Conservation (phyloP, 2,329 filamentous ascomycete species). For the Alternaria sp. region DNA sequence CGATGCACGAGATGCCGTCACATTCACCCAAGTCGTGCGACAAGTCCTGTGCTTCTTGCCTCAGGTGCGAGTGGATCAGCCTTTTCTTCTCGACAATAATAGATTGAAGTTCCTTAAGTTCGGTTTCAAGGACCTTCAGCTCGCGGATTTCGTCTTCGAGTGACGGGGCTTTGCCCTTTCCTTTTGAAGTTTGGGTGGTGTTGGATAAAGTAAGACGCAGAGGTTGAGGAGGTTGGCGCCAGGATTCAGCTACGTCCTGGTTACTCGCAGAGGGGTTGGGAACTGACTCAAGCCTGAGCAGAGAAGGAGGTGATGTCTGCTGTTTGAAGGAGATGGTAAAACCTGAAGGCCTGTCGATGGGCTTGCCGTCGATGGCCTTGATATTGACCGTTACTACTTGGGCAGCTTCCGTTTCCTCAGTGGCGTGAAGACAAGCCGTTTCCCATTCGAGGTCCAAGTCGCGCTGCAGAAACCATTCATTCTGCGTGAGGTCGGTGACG, state of each 20-base stretch:
- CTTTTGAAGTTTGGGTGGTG: conserved; percentile 9
- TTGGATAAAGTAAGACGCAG: conserved; percentile 41
- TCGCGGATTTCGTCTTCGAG: conserved; percentile 54
- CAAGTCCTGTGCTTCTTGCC: conserved; percentile 44
- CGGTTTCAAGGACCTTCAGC: conserved; percentile 51
- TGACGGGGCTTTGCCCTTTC: conserved; percentile 25
- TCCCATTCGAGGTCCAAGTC: conserved; percentile 52
- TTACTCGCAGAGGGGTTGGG: conserved; percentile 45
- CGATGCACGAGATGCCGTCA: conserved; percentile 54
- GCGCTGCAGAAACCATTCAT: conserved; percentile 47
- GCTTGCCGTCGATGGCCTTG: conserved; percentile 51
- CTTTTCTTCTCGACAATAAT: conserved; percentile 50
- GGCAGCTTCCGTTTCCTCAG: conserved; percentile 40
- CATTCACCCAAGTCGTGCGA: conserved; percentile 54
- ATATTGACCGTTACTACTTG: conserved; percentile 53
- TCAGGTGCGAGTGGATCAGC: conserved; percentile 43
- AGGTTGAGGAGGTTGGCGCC: conserved; percentile 49
- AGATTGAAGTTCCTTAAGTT: conserved; percentile 51
- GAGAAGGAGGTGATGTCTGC: conserved; percentile 45
- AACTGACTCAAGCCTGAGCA: conserved; percentile 47
- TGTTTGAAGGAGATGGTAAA: conserved; percentile 55
- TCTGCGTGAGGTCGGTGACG: conserved; percentile 41
- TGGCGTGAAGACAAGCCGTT: conserved; percentile 50
- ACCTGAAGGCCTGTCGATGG: conserved; percentile 43
- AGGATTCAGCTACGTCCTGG: conserved; percentile 43